Conservation (phyloP, 1,139 yeast species). For the Geotrichum siamense region DNA sequence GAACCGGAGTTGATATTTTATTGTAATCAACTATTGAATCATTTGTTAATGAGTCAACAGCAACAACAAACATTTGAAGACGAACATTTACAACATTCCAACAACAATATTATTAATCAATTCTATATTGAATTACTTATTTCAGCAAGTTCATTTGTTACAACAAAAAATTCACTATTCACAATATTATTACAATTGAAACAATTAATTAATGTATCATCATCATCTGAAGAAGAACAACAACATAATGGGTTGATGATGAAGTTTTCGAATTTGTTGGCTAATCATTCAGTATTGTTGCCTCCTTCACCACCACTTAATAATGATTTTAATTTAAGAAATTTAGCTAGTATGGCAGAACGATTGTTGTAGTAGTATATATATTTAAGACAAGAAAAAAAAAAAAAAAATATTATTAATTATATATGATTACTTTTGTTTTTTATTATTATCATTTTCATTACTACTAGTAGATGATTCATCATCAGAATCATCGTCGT, state of each 20-base stretch:
- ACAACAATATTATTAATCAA: neutral
- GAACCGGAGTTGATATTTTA: neutral
- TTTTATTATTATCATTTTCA: neutral
- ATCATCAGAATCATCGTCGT: too few relatives aligned
- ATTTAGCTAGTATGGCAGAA: slow-evolving; percentile 3
- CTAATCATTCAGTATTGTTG: neutral
- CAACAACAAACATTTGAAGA: neutral
- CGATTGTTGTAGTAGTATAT: slow-evolving; percentile 2
- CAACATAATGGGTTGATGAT: too few relatives aligned
- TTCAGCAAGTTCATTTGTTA: neutral
- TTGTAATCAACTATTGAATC: neutral
- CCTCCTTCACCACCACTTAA: slow-evolving; percentile 24
- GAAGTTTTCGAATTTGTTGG: neutral
- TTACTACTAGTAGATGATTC: too few relatives aligned
- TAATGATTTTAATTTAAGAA: slow-evolving; percentile 1
- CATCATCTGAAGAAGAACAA: neutral
- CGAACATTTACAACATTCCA: too few relatives aligned
- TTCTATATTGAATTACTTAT: neutral
- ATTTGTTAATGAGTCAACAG: neutral
- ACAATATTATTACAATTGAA: neutral
- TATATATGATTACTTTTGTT: neutral
- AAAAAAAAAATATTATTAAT: too few relatives aligned
- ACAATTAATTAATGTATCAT: neutral
- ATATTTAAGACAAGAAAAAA: too few relatives aligned
- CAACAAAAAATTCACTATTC: slow-evolving; percentile 1